phyloP scores from a whole-genome alignment of 2,329 filamentous ascomycete genomes.

The Diaporthe sp. region DNA sequence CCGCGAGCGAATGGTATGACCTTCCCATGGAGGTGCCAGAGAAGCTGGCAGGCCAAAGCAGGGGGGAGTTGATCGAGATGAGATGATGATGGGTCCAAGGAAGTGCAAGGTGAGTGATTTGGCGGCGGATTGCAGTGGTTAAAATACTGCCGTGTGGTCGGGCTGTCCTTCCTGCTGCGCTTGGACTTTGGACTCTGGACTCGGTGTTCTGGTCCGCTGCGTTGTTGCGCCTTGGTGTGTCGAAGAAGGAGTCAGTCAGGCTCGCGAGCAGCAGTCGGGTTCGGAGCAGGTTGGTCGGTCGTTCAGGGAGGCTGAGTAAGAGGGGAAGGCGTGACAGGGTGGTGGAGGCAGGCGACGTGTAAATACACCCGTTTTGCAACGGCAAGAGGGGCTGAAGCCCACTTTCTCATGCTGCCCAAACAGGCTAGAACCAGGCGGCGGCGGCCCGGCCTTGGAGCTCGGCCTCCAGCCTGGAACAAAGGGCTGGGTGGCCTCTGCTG shows the following conservation, averaged over 20 bases:
- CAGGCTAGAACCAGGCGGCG: neutral
- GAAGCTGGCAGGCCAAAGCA: constrained; percentile 33
- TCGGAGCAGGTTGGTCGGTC: constrained; percentile 19
- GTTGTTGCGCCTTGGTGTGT: constrained; percentile 19
- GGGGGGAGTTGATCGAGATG: constrained; percentile 34
- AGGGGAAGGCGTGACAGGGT: constrained; percentile 35
- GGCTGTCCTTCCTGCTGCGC: constrained; percentile 28
- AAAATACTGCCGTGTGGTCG: constrained; percentile 5
- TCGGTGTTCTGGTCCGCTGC: constrained; percentile 4
- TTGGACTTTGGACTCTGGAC: constrained; percentile 23
- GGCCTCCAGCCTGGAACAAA: constrained; percentile 14
- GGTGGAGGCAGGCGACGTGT: neutral
- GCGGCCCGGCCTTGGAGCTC: neutral
- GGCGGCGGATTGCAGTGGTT: constrained; percentile 22
- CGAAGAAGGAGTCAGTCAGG: constrained; percentile 28
- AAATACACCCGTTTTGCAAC: constrained; percentile 26
- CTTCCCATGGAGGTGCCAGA: constrained; percentile 34
- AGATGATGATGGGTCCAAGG: constrained; percentile 25
- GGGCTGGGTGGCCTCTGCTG: neutral
- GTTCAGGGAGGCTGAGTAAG: constrained; percentile 35
- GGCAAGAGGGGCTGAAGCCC: neutral
- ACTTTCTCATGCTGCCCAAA: constrained; percentile 22
- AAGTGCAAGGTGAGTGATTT: constrained; percentile 22
- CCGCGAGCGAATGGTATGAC: constrained; percentile 37
- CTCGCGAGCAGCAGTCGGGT: constrained; percentile 9